Evolutionary conservation across 805 yeast species (phyloP).

Genomic region (Tetrapisispora arboricola): DNA sequence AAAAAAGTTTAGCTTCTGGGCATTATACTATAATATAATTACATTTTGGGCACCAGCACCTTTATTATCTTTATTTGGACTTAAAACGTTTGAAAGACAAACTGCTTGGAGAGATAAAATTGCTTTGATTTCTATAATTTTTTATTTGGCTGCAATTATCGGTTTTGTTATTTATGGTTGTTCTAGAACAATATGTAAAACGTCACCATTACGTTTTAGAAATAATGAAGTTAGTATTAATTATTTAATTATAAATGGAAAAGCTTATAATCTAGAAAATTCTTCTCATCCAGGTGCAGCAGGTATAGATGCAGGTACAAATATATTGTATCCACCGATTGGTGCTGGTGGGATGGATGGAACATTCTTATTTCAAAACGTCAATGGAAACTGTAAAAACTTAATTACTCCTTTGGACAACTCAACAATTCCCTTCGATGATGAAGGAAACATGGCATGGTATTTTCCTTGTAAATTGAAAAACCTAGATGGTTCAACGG

Average conservation of each 20-base stretch:
- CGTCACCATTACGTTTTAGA: constrained; percentile 39
- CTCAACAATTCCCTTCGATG: constrained; percentile 59
- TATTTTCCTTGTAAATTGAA: constrained; percentile 86
- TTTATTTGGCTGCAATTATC: constrained; percentile 62
- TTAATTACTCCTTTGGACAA: constrained; percentile 60
- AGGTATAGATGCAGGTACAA: constrained; percentile 61
- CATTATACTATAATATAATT: constrained; percentile 61
- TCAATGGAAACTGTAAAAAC: constrained; percentile 80
- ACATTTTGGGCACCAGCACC: constrained; percentile 93
- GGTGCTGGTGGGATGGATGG: constrained; percentile 86
- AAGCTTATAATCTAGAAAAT: constrained; percentile 58
- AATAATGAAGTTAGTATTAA: constrained; percentile 43
- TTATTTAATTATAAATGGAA: constrained; percentile 68
- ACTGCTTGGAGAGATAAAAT: constrained; percentile 97
- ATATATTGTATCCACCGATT: constrained; percentile 72
- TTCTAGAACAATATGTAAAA: constrained; percentile 67
- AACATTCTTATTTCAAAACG: constrained; percentile 78
- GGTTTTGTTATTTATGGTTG: constrained; percentile 88
- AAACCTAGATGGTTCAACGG: constrained; percentile 59
- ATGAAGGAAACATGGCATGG: constrained; percentile 69
- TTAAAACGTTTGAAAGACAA: constrained; percentile 71
- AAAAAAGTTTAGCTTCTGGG: constrained; percentile 42
- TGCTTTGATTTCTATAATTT: constrained; percentile 67
- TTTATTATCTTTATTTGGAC: constrained; percentile 47
- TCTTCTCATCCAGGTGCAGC: constrained; percentile 77